These are phyloP conservation scores for Trametes sp. DNA, from an alignment of 1,284 basidiomycete genomes.

Conservation along the genomic window DNA sequence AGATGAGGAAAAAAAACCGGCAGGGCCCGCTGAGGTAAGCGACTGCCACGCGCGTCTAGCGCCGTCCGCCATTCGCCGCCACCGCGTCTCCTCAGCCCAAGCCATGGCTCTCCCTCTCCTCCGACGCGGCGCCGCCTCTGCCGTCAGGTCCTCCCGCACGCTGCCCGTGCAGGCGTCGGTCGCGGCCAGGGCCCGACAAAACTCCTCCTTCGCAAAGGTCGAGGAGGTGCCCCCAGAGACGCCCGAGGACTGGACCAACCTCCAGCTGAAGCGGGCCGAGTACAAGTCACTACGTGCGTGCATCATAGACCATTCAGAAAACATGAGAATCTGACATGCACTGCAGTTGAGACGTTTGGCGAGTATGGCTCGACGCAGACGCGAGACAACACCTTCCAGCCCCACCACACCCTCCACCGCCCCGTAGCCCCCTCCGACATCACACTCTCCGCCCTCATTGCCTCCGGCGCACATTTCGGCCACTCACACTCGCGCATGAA, in stretches of 20 bases:
- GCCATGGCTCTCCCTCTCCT: constrained; percentile 45
- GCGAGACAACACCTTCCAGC: constrained; percentile 74
- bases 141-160: constrained; percentile 42
- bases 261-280: constrained; percentile 65
- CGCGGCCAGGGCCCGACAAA: constrained; percentile 23
- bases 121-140: constrained; percentile 52
- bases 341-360: constrained; percentile 69
- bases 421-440: constrained; percentile 69
- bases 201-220: constrained; percentile 40
- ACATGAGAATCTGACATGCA: constrained; percentile 18
- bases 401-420: constrained; percentile 75
- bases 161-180: constrained; percentile 17
- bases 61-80: constrained; percentile 35
- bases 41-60: constrained; percentile 34
- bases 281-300: constrained; percentile 61
- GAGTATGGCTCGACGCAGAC: constrained; percentile 83
- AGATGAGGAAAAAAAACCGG: constrained; percentile 50
- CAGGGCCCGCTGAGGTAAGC: constrained; percentile 41
- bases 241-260: constrained; percentile 67
- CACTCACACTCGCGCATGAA: constrained; percentile 86
- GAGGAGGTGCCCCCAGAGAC: constrained; percentile 52
- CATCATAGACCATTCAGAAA: constrained; percentile 1
- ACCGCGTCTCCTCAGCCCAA: constrained; percentile 32
- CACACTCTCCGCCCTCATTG: constrained; percentile 90
- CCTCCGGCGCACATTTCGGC: constrained; percentile 94